A percentile compares a stretch with the other conserved stretches of the same genome.
Conservation (phyloP, 257 asterid genomes). For the Gentiana straminea region DNA sequence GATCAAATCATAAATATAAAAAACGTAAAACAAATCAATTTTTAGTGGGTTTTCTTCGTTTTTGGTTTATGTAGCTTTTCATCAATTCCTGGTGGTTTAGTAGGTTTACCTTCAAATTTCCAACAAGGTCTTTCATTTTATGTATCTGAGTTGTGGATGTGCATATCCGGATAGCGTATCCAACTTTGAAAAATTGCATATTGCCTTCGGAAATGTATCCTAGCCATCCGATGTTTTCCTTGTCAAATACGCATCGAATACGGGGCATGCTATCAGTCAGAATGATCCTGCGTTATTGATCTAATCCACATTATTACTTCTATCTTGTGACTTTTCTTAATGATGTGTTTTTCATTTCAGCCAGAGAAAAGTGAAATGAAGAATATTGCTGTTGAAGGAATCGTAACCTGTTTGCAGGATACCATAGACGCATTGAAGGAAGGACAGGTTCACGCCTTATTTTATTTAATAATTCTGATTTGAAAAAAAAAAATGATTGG, state of each 20-base stretch:
- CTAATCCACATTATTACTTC: not conserved
- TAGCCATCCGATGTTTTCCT: too few relatives aligned
- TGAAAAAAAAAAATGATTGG: too few relatives aligned
- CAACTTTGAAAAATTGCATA: too few relatives aligned
- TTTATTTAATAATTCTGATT: not conserved
- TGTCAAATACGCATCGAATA: too few relatives aligned
- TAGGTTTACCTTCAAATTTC: not conserved
- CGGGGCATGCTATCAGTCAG: too few relatives aligned
- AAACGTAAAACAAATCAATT: too few relatives aligned
- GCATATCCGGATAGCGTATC: not conserved
- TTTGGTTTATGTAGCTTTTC: not conserved
- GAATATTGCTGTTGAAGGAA: slow-evolving; percentile 86
- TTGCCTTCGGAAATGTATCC: too few relatives aligned
- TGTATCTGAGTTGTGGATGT: not conserved
- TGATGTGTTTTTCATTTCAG: slow-evolving; percentile 26
- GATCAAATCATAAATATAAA: too few relatives aligned
- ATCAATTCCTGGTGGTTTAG: too few relatives aligned
- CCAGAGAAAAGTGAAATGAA: slow-evolving; percentile 68
- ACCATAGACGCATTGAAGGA: slow-evolving; percentile 64
- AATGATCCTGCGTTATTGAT: slow-evolving; percentile 2
- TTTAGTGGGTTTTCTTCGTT: too few relatives aligned
- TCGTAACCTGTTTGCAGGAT: slow-evolving; percentile 80
- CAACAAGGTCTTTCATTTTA: not conserved
- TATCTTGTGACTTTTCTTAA: too few relatives aligned
- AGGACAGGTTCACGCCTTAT: slow-evolving; percentile 40